Evolutionary conservation across 108 stramenopile species (phyloP).

Genomic region (Nitzschia inconspicua): DNA sequence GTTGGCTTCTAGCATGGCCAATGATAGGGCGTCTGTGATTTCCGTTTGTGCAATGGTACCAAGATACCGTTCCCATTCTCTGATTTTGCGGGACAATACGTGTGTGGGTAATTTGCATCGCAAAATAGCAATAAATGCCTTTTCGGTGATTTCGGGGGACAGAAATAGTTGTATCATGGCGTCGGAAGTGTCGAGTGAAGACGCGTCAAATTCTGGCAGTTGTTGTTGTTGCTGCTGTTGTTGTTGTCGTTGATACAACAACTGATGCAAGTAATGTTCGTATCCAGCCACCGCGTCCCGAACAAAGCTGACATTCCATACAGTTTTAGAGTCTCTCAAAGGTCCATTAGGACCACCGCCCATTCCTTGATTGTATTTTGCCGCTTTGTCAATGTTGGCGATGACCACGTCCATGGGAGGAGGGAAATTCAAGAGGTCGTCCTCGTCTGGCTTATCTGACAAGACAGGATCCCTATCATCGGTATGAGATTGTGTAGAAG

Average conservation of each 20-base stretch:
- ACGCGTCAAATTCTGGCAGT: background rate
- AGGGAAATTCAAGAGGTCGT: no score
- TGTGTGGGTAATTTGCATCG: conserved; percentile 52
- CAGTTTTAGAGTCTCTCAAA: background rate
- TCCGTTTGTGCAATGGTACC: conserved; percentile 54
- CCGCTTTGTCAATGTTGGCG: conserved; percentile 16
- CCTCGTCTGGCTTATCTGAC: no score
- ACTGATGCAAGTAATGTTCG: conserved; percentile 24
- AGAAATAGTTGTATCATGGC: conserved; percentile 40
- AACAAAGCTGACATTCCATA: conserved; percentile 27
- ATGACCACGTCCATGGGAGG: conserved; percentile 24
- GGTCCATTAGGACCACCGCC: conserved; percentile 13
- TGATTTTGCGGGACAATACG: conserved; percentile 46
- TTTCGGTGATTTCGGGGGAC: conserved; percentile 43
- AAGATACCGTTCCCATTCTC: conserved; percentile 66
- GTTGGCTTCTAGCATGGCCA: conserved; percentile 76
- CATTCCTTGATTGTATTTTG: conserved; percentile 31
- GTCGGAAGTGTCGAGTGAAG: background rate
- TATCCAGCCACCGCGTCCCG: conserved; percentile 24
- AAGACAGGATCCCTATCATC: no score
- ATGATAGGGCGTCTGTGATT: conserved; percentile 64
- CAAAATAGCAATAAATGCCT: conserved; percentile 50
- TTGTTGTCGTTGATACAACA: conserved; percentile 13
- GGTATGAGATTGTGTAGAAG: no score
- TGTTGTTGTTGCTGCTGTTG: background rate